Evolutionary conservation across 805 yeast species (phyloP), one percentile per base, ranked within the genome.

Genomic region (Alloascoidea africana): DNA sequence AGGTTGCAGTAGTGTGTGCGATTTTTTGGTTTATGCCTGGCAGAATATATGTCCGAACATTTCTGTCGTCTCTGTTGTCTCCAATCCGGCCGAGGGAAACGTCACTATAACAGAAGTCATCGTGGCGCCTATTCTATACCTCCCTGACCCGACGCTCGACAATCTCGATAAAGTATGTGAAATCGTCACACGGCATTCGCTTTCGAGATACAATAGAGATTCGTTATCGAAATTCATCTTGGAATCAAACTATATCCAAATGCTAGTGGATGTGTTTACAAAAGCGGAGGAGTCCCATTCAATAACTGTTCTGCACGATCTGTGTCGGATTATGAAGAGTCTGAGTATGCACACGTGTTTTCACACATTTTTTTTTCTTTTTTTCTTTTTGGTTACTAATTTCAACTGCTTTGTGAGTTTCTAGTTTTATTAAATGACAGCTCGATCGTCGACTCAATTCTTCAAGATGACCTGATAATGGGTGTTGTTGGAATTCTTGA

Each of bases 1-100:
- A 35, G 97, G 96, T 0, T 89, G 98, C 55, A 70, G 82, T 8
- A 70, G 75, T 4, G 50, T 87, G 34, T 85, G 95, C 53, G 89
- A 83, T 36, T 87, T 85, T 51, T 66, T 87, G 17, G 69, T 82
- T 14, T 66, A 66, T 38, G 76, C 75, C 2, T 89, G 81, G 50
- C 73, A 70, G 45, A 66, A 62, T 33, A 48, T 65, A 38, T 82
- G 71, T 53, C 80, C 69, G 4, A 67, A 68, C 35, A 82, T 86
- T 8, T 74, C 89, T 5, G 58, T 85, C 13, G 78, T 81, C 15
- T 76, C 87, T n/a, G 76, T 81, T 8, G 60, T 65, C 34, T 62
- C 73, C 11, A 63, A 61, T 34, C 67, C 57, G 18, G 46, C 52
- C 16, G 65, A 62, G 5, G 41, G 35, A 3, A 53, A 47, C 8